Percentiles rank a stretch among this genome's conserved stretches.
Conservation (phyloP, 306 rosid genomes). For the Adenanthera pavonina region DNA sequence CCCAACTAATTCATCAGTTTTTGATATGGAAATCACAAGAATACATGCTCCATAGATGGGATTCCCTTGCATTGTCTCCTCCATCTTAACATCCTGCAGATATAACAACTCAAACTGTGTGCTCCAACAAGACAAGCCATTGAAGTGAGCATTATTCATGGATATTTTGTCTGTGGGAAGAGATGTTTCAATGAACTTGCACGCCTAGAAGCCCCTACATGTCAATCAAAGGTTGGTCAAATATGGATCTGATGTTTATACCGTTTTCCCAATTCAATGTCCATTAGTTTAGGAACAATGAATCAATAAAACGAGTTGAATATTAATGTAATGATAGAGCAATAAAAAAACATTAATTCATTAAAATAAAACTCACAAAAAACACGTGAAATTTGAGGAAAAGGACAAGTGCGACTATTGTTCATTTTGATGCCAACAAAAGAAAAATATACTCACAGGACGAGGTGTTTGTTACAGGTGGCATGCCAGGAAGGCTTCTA, state of each 20-base stretch:
- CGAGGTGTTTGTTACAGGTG: background rate
- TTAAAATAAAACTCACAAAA: background rate
- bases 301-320: background rate
- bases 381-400: background rate
- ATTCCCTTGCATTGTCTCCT: background rate
- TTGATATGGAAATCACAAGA: background rate
- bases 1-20: slow-evolving; percentile 16
- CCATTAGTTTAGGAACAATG: background rate
- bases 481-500: background rate
- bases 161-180: background rate
- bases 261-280: background rate
- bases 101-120: slow-evolving; percentile 9
- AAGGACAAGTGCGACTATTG: background rate
- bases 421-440: slow-evolving; percentile 4
- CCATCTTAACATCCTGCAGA: slow-evolving; percentile 2
- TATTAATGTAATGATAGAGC: background rate
- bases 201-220: background rate
- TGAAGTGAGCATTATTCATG: background rate
- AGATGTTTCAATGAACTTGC: background rate
- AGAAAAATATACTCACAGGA: background rate
- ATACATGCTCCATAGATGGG: background rate
- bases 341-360: background rate
- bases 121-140: background rate
- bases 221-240: background rate
- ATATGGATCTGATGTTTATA: background rate